Base-by-base conservation (phyloP, 495 filamentous ascomycete species). In the Penicillium diatomitis region DNA sequence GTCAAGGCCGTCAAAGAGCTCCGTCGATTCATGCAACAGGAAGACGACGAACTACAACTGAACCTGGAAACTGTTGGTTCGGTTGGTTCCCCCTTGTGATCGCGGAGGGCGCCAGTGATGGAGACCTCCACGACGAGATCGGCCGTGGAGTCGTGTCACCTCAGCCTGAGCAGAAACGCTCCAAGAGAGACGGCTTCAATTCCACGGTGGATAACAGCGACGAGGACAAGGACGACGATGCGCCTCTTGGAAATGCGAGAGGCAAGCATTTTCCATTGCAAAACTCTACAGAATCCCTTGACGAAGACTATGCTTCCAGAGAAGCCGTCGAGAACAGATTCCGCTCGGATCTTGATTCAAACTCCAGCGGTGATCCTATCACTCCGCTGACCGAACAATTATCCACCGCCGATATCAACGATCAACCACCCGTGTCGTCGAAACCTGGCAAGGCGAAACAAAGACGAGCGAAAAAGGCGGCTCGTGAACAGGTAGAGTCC, bases 401-500 rank as follows among this genome's bases (percentile, higher is more conserved):
- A 8, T 50, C 57, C 44, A 48, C 60, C 43, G 52, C 54, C 36
- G 49, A 51, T 3, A 39, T 61, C 5, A 38, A 46, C 32, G 60
- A 67, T 8, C 48, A 50, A 38, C 46, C 55, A 46, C 39, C 58
- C 9, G 52, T 49, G 34, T 73, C 65, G 47, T 20, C 32, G 28
- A 88, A 85, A 54, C 36, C 87, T 3, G 90, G 92, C 28, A 95
- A 90, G 63, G 92, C 92, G 6, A 96, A 91, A 61, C 78, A 85
- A 50, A 96, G 88, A 62, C 78, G 87, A 38, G 84, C 87, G 37
- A 96, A 89, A 64, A 88, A 81, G 57, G 85, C 84, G 11, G 85
- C 86, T 30, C 76, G 80, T 33, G 66, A 77, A 47, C 73, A 78
- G 12, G 58, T 50, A 44, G 51, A 63, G 30, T n/a, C 57, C 44